Evolutionary conservation across 257 asterid genomes (phyloP), one percentile per base, ranked within the genome.

Genomic region (Lycium barbarum): DNA sequence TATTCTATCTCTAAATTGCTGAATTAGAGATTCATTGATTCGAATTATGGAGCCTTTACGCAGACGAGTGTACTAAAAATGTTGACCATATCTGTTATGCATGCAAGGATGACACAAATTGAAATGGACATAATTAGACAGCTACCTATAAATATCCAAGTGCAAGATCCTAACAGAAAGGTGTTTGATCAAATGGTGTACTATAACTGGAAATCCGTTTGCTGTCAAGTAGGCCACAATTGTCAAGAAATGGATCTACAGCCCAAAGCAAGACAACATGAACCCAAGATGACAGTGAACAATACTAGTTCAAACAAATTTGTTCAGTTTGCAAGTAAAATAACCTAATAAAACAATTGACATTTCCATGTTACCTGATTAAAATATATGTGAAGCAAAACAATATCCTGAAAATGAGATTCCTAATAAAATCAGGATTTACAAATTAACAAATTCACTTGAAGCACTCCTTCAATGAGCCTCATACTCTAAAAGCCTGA

Each of bases 361-460:
- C 26, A 17, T 17, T 59, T 18, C 33, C 22, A 59, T 59, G 66
- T 59, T 59, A 11, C 66, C 66, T 59, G 18, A 18, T 26, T n/a
- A 59, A 59, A 59, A 59, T 59, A 59, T 17, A 59, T 59, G 66
- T 59, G 20, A 59, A 59, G 66, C 33, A 58, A 58, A 40, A 40
- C 66, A 59, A 59, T n/a, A 59, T 59, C 12, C 66, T 18, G 66
- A 59, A 79, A 26, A 79, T 79, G 67, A 79, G 51, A 79, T 26
- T 59, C 26, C 66, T 59, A 22, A 54, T 79, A 51, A 79, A 79
- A 79, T 38, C 83, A 79, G 38, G n/a, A 13, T n/a, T 20, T 51
- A 78, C 59, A 20, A 14, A 14, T 26, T 26, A 4, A 15, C 40
- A 78, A 14, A 51, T 78, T 12, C 15, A 78, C 45, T 40, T 5